Evolutionary conservation across 2,329 filamentous ascomycete genomes (phyloP).

Genomic region (Verticillium dahliae): DNA sequence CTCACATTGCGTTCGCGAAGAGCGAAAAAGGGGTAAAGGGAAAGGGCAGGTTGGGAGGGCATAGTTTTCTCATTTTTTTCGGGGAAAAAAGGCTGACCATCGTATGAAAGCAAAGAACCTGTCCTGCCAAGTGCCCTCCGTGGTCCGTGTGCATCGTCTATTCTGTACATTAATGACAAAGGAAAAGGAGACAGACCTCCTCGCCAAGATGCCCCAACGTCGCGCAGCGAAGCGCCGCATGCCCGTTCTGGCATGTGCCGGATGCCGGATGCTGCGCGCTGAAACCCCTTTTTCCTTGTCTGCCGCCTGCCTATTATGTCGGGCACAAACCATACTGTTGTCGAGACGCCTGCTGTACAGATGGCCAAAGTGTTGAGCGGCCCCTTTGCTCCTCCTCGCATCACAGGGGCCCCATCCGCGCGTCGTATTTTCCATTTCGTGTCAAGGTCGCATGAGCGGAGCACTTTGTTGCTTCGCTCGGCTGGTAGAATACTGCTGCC

Average conservation of each 20-base stretch:
- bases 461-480: background rate
- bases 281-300: background rate
- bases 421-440: background rate
- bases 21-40: too few species aligned
- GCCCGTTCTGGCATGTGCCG: background rate
- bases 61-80: too few species aligned
- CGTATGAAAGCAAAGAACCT: background rate
- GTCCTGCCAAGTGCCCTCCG: background rate
- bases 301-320: background rate
- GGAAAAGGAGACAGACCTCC: background rate
- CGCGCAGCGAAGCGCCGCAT: too few species aligned
- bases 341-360: background rate
- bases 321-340: too few species aligned
- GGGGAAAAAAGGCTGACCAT: background rate
- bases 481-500: background rate
- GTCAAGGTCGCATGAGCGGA: background rate
- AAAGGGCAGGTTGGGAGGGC: too few species aligned
- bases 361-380: background rate
- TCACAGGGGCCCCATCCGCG: background rate
- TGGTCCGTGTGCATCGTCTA: background rate
- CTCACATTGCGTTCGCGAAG: too few species aligned
- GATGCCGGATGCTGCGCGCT: background rate
- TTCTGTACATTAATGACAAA: conserved; percentile 3
- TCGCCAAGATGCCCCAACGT: background rate
- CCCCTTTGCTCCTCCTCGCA: background rate